These are phyloP conservation scores for Microbotryum saponariae DNA, from an alignment of 1,284 basidiomycete genomes.

Conservation along the genomic window DNA sequence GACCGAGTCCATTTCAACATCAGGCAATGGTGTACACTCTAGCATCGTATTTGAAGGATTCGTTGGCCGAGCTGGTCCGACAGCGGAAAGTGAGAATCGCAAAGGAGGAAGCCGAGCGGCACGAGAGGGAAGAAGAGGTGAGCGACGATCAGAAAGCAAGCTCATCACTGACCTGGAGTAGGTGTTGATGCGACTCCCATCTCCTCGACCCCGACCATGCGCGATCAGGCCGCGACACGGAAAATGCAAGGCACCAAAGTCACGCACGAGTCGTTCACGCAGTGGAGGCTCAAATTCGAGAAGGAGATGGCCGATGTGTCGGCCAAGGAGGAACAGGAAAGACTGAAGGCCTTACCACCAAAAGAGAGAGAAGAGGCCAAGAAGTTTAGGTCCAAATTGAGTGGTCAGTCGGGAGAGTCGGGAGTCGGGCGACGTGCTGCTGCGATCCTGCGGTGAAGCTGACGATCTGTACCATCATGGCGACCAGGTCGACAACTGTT, in stretches of 20 bases:
- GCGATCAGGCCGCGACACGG: conserved; percentile 70
- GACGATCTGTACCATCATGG: background rate
- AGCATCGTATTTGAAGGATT: conserved; percentile 76
- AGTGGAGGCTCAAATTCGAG: conserved; percentile 74
- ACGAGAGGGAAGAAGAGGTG: conserved; percentile 56
- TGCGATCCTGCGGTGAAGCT: background rate
- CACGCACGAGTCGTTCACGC: conserved; percentile 67
- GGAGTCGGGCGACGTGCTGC: conserved; percentile 9
- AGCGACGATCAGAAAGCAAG: conserved; percentile 65
- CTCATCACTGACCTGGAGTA: conserved; percentile 43
- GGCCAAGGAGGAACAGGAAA: conserved; percentile 70
- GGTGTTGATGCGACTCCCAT: background rate
- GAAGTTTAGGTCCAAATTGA: conserved; percentile 55
- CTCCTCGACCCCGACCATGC: background rate
- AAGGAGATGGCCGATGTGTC: conserved; percentile 56
- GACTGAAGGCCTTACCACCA: conserved; percentile 60
- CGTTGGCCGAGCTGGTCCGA: conserved; percentile 57
- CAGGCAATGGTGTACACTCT: conserved; percentile 93
- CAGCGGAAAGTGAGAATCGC: conserved; percentile 32
- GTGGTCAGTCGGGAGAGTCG: conserved; percentile 50
- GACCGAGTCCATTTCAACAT: conserved; percentile 2
- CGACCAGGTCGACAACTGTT: conserved; percentile 73
- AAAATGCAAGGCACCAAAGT: conserved; percentile 85
- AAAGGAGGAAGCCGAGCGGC: conserved; percentile 50
- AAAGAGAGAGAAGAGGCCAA: conserved; percentile 87